Evolutionary conservation across 768 basidiomycete species (phyloP), one percentile per base, ranked within the genome.

Genomic region (Boletales sp.): DNA sequence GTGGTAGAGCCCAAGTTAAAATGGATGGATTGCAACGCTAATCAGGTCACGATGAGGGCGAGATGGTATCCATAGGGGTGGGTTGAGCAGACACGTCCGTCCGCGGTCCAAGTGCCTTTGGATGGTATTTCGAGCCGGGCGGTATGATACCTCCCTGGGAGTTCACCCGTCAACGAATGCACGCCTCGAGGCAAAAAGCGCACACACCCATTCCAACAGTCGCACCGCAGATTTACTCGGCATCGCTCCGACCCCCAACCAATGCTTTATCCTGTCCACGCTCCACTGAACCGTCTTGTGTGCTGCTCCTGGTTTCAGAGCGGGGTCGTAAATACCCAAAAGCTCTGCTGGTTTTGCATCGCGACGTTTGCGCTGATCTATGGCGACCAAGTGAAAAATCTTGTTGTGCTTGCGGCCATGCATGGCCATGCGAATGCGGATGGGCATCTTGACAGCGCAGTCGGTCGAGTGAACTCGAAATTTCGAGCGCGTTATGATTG

Each of bases 281-380:
- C 92, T 93, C 94, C 94, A 97, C 58, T 86, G 80, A 49, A 97
- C 75, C 32, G 80, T 83, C 70, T 94, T 95, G 57, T 80, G 76
- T 19, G 72, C 67, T 51, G 74, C 67, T 34, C 74, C 78, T 15
- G 64, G 73, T 44, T 67, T 68, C 41, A 81, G 69, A 55, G 77
- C 82, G 4, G 91, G 93, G 67, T 90, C 76, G 72, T 88, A 96
- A 41, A 87, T 75, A 31, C 93, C 95, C 42, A 98, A 73, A 35
- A 84, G 78, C 70, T 98, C 95, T 58, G 89, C 79, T 12, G 95
- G 95, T 63, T 83, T 84, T 36, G 86, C 92, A 62, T 97, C 81
- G 21, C 94, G 83, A 39, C 84, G 75, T 48, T 80, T 76, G 40
- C 79, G 74, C 46, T 82, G 77, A 68, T 90, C 79, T 40, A 87